These are phyloP conservation scores for Salix udensis DNA, from an alignment of 345 rosid genomes.

Conservation along the genomic window DNA sequence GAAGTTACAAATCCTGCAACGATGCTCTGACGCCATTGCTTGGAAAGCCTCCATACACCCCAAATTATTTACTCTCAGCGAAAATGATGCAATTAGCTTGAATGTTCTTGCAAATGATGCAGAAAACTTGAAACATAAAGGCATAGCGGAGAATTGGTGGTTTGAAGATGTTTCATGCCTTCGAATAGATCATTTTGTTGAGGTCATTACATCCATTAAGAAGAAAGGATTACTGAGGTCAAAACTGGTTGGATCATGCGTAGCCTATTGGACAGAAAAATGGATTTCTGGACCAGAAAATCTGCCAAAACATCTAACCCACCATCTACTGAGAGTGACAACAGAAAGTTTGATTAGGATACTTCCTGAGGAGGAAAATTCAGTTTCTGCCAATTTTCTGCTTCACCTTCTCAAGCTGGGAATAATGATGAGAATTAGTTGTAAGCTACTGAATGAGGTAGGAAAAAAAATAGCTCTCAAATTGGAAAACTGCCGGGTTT, in stretches of 20 bases:
- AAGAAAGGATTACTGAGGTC: conserved; percentile 27
- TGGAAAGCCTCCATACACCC: conserved; percentile 39
- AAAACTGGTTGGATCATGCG: conserved; percentile 44
- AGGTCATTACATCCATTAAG: conserved; percentile 44
- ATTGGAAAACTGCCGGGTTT: conserved; percentile 41
- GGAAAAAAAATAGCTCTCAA: conserved; percentile 33
- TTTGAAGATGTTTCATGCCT: conserved; percentile 49
- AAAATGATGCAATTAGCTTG: conserved; percentile 6
- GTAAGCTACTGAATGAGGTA: conserved; percentile 18
- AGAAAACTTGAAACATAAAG: conserved; percentile 8
- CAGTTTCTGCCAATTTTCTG: conserved; percentile 50
- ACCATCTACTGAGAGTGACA: conserved; percentile 27
- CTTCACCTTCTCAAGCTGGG: conserved; percentile 52
- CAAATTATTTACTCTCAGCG: conserved; percentile 7
- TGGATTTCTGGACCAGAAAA: conserved; percentile 41
- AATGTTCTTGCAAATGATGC: conserved; percentile 1
- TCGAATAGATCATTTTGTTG: conserved; percentile 53
- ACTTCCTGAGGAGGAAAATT: conserved; percentile 41
- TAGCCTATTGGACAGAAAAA: conserved; percentile 45
- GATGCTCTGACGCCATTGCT: conserved; percentile 52
- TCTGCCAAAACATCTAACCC: conserved; percentile 24
- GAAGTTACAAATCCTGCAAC: conserved; percentile 32
- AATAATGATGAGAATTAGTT: conserved; percentile 22
- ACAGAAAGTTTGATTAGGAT: conserved; percentile 40
- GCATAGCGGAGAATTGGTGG: conserved; percentile 43